phyloP scores from a whole-genome alignment of 2,329 filamentous ascomycete species.

The Phoma sp. region DNA sequence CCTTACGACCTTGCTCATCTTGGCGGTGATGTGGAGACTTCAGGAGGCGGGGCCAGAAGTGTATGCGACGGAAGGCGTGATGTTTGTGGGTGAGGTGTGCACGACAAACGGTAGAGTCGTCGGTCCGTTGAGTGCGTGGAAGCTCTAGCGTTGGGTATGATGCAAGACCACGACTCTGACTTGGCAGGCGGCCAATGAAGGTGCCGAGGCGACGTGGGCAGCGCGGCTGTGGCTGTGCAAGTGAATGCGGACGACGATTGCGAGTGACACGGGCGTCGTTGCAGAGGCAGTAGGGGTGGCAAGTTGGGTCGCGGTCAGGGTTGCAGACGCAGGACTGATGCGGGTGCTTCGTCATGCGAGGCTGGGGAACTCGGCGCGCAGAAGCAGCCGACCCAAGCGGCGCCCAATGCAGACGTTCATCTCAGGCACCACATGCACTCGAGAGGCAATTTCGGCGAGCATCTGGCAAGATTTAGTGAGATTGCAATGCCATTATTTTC shows the following conservation, averaged over 20 bases:
- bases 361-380: constrained; percentile 22
- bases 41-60: constrained; percentile 1
- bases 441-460: background rate
- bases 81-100: constrained; percentile 9
- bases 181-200: constrained; percentile 18
- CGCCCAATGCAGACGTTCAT: constrained; percentile 16
- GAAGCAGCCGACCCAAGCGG: constrained; percentile 17
- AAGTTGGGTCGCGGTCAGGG: constrained; percentile 11
- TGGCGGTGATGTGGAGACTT: constrained; percentile 30
- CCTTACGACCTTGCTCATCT: constrained; percentile 96
- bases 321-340: constrained; percentile 20
- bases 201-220: constrained; percentile 10
- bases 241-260: constrained; percentile 4
- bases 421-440: constrained; percentile 5
- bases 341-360: constrained; percentile 24
- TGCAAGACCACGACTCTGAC: constrained; percentile 18
- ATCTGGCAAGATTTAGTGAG: background rate
- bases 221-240: constrained; percentile 17
- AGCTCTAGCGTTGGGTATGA: constrained; percentile 23
- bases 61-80: constrained; percentile 18
- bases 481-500: background rate
- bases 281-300: constrained; percentile 20
- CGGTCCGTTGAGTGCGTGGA: constrained; percentile 14
- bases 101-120: constrained; percentile 6
- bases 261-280: constrained; percentile 12